A percentile compares a stretch with the other conserved stretches of the same genome.
phyloP scores from a whole-genome alignment of 805 yeast species.

The Nadsonia fulvescens region DNA sequence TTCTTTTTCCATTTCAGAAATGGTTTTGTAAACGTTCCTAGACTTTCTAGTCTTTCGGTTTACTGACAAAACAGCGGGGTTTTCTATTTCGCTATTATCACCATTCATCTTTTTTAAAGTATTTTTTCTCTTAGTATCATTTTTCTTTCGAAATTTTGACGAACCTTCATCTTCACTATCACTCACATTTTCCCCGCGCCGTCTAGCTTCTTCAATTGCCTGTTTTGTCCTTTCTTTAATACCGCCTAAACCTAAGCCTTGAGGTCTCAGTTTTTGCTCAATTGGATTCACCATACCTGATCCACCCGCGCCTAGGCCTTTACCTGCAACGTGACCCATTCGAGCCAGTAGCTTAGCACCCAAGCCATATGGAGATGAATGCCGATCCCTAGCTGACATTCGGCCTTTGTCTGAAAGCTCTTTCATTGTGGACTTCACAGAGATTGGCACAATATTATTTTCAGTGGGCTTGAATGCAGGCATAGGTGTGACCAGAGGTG shows the following conservation, averaged over 20 bases:
- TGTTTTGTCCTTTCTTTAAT: slow-evolving; percentile 21
- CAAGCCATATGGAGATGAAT: slow-evolving; percentile 40
- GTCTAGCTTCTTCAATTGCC: slow-evolving; percentile 8
- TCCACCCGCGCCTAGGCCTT: slow-evolving; percentile 61
- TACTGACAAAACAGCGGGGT: slow-evolving; percentile 7
- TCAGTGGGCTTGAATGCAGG: too few species aligned
- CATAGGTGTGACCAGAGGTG: too few species aligned
- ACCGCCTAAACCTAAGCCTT: slow-evolving; percentile 63
- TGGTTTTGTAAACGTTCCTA: slow-evolving; percentile 11
- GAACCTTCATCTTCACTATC: too few species aligned
- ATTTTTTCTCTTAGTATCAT: slow-evolving; percentile 9
- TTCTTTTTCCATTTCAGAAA: slow-evolving; percentile 15
- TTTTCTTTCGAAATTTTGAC: too few species aligned
- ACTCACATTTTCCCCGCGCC: too few species aligned
- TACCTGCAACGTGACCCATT: slow-evolving; percentile 80
- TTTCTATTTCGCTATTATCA: slow-evolving; percentile 9
- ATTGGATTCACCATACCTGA: slow-evolving; percentile 73
- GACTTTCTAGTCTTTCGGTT: slow-evolving; percentile 6
- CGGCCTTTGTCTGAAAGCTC: too few species aligned
- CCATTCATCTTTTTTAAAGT: slow-evolving; percentile 5
- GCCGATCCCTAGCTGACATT: too few species aligned
- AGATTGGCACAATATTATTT: too few species aligned
- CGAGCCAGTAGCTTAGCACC: slow-evolving; percentile 62
- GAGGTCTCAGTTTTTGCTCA: slow-evolving; percentile 46
- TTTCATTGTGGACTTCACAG: too few species aligned